Percentiles rank a stretch among this genome's conserved stretches.
Conservation (phyloP, 306 rosid species). For the Gynostemma pentaphyllum region DNA sequence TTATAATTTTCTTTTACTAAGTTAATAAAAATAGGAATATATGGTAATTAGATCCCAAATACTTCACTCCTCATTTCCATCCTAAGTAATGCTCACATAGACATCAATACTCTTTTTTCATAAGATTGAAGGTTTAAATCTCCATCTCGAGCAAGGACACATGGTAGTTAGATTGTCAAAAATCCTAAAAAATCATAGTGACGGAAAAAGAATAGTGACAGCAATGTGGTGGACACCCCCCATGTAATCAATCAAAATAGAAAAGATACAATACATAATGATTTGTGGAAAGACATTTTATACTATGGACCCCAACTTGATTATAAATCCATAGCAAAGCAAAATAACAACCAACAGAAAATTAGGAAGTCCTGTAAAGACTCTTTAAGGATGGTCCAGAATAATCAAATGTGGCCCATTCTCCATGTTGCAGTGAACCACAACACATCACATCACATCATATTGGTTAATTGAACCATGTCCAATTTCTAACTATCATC, state of each 20-base stretch:
- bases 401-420: neutral
- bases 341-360: neutral
- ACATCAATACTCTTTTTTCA: too few relatives aligned
- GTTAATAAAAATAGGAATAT: too few relatives aligned
- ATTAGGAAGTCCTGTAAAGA: neutral
- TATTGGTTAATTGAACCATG: neutral
- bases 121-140: too few relatives aligned
- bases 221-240: neutral
- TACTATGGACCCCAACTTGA: constrained; percentile 7
- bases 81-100: too few relatives aligned
- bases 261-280: neutral
- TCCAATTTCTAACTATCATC: too few relatives aligned
- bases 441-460: neutral
- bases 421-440: neutral
- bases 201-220: neutral
- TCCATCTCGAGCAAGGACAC: too few relatives aligned
- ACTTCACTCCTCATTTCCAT: too few relatives aligned
- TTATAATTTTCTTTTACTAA: too few relatives aligned
- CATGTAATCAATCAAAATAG: neutral
- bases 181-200: too few relatives aligned
- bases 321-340: neutral
- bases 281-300: neutral
- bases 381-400: neutral
- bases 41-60: too few relatives aligned
- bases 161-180: too few relatives aligned